These are phyloP conservation scores for Ganoderma lingzhi DNA, from an alignment of 1,284 basidiomycete genomes.

Conservation along the genomic window DNA sequence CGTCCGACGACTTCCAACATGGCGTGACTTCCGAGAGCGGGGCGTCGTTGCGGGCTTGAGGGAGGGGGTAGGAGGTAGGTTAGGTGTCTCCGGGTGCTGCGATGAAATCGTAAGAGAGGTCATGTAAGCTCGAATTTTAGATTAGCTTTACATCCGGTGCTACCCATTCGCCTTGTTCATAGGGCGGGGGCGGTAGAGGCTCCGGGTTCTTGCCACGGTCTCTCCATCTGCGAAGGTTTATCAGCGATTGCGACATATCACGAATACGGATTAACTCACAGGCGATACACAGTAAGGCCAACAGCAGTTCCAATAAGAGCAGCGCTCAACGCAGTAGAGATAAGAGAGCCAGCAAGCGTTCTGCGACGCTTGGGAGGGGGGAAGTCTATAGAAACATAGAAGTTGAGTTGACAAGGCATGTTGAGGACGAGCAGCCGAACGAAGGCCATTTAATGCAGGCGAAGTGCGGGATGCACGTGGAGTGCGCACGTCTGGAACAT, in stretches of 20 bases:
- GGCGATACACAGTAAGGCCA: constrained; percentile 81
- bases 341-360: constrained; percentile 78
- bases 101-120: neutral
- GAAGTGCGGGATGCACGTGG: constrained; percentile 3
- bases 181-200: constrained; percentile 64
- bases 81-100: constrained; percentile 20
- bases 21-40: constrained; percentile 39
- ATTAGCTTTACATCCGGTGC: constrained; percentile 40
- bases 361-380: constrained; percentile 66
- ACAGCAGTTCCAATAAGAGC: constrained; percentile 85
- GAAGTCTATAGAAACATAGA: constrained; percentile 59
- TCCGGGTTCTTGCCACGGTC: constrained; percentile 67
- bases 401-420: constrained; percentile 41
- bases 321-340: constrained; percentile 81
- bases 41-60: constrained; percentile 39
- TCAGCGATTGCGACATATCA: neutral
- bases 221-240: constrained; percentile 58
- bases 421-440: constrained; percentile 38
- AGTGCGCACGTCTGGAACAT: constrained; percentile 30
- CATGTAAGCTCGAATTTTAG: neutral
- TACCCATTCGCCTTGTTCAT: constrained; percentile 69
- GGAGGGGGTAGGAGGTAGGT: constrained; percentile 20
- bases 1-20: constrained; percentile 42
- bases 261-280: constrained; percentile 57
- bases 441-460: constrained; percentile 27